A percentile compares a stretch with the other conserved stretches of the same genome.
Conservation (phyloP, 140 eudicot genomes). For the Senecio squalidus region DNA sequence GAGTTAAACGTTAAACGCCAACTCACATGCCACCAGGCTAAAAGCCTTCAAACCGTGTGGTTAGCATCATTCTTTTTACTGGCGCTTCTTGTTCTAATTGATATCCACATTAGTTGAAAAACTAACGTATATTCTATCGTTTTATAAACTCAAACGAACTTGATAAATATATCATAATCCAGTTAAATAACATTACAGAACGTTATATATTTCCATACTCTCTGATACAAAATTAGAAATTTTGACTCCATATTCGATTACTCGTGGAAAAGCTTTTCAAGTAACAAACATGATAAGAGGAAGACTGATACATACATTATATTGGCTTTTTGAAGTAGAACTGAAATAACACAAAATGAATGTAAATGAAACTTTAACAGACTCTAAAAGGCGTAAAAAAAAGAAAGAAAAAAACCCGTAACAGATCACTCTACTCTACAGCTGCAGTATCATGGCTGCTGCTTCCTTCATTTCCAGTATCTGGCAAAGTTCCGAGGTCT, state of each 20-base stretch:
- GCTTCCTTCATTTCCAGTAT: conserved; percentile 35
- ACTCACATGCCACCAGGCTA: too few relatives aligned
- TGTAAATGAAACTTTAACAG: conserved; percentile 1
- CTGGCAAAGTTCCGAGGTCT: conserved; percentile 46
- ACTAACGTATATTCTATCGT: too few relatives aligned
- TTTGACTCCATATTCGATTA: background rate
- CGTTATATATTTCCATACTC: background rate
- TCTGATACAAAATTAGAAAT: conserved; percentile 7
- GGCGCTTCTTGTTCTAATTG: too few relatives aligned
- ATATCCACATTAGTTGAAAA: too few relatives aligned
- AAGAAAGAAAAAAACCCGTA: background rate
- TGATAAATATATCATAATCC: background rate
- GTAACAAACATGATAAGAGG: background rate
- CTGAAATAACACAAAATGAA: conserved; percentile 7
- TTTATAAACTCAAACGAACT: too few relatives aligned
- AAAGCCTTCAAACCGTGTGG: too few relatives aligned
- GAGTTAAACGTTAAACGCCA: too few relatives aligned
- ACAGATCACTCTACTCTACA: conserved; percentile 30
- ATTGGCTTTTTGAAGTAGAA: conserved; percentile 4
- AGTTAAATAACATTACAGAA: background rate
- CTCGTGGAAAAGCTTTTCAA: background rate
- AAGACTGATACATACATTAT: conserved; percentile 3
- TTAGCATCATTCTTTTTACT: too few relatives aligned
- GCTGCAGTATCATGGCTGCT: conserved; percentile 50
- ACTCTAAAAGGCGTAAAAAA: conserved; percentile 21